Evolutionary conservation across 495 filamentous ascomycete species (phyloP).

Genomic region (Cladorrhinum samala): DNA sequence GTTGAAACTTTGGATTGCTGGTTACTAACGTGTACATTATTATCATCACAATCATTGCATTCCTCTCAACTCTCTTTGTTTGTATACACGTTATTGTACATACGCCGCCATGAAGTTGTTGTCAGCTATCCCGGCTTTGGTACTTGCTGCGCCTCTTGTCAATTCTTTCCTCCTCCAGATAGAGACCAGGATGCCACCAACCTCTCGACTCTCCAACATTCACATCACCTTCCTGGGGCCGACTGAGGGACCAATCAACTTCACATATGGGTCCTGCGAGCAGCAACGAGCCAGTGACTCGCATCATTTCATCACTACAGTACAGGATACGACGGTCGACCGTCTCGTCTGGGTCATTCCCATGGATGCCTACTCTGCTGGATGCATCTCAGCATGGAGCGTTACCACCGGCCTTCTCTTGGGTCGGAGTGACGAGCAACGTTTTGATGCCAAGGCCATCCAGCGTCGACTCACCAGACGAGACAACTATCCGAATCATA

Average conservation of each 20-base stretch:
- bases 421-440: slow-evolving; percentile 37
- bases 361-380: slow-evolving; percentile 29
- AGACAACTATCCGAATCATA: slow-evolving; percentile 12
- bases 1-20: no score
- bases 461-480: not conserved
- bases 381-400: slow-evolving; percentile 50
- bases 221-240: slow-evolving; percentile 28
- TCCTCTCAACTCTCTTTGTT: no score
- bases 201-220: slow-evolving; percentile 40
- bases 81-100: not conserved
- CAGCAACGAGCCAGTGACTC: slow-evolving; percentile 8
- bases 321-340: slow-evolving; percentile 13
- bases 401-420: slow-evolving; percentile 28
- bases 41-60: no score
- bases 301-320: slow-evolving; percentile 26
- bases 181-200: slow-evolving; percentile 25
- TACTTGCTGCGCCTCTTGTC: not conserved
- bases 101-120: slow-evolving; percentile 3
- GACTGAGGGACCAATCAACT: slow-evolving; percentile 21
- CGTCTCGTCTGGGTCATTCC: slow-evolving; percentile 50
- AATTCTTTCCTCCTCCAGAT: slow-evolving; percentile 27
- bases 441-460: slow-evolving; percentile 8
- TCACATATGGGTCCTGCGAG: slow-evolving; percentile 38
- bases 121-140: not conserved
- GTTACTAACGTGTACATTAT: no score